phyloP scores from a whole-genome alignment of 768 basidiomycete species.

The Rhodotorula diobovata region DNA sequence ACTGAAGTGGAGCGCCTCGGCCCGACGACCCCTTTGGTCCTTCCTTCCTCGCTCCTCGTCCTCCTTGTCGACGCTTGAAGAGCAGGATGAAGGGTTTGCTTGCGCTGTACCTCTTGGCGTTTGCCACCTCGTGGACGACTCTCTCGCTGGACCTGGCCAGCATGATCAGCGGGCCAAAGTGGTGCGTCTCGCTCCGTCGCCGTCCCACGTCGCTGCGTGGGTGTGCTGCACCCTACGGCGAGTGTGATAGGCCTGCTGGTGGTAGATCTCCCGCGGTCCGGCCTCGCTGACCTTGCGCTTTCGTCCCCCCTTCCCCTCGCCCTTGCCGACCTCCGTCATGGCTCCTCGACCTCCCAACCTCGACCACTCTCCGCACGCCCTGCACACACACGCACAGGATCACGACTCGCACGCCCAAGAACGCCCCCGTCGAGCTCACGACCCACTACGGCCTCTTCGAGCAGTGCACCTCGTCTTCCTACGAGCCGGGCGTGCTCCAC shows the following conservation, averaged over 20 bases:
- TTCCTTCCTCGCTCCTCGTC: not conserved
- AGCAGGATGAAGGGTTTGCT: slow-evolving; percentile 17
- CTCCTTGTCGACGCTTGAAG: not conserved
- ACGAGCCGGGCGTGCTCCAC: not conserved
- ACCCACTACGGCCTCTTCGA: slow-evolving; percentile 12
- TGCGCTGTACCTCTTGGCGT: slow-evolving; percentile 3
- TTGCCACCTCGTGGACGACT: slow-evolving; percentile 4
- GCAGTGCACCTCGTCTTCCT: not conserved
- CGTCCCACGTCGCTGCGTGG: not conserved
- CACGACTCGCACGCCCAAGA: not conserved
- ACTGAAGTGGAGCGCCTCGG: too few relatives aligned
- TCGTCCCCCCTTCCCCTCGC: too few relatives aligned
- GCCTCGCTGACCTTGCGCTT: too few relatives aligned
- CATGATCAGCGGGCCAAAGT: not conserved
- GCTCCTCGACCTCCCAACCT: too few relatives aligned
- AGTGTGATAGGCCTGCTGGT: too few relatives aligned
- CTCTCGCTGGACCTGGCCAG: not conserved
- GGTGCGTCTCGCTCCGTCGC: not conserved
- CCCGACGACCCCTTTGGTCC: too few relatives aligned
- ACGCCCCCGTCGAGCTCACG: not conserved
- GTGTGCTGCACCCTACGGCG: not conserved
- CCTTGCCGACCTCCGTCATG: too few relatives aligned
- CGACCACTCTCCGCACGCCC: not conserved
- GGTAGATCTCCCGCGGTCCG: too few relatives aligned
- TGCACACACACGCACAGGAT: not conserved